Base-by-base conservation (phyloP, 208 protist species). In the Leishmania amazonensis region DNA sequence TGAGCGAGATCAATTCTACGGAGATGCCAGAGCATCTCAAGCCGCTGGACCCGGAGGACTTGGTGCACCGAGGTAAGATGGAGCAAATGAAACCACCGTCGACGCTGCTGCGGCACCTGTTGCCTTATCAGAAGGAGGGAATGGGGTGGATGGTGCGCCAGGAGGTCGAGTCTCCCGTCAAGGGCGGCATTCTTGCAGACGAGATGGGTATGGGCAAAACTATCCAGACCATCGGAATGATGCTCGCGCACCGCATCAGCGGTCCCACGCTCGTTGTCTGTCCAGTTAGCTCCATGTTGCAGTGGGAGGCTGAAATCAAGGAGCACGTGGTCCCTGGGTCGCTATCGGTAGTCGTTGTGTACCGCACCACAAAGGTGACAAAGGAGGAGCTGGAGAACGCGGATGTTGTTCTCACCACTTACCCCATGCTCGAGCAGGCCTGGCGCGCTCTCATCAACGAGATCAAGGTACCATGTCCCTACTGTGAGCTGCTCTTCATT, bases 141-240 rank as follows among this genome's bases (percentile, higher is more conserved):
- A 80, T 97, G 19, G 89, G 91, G 40, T 98, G 96, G 95, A 94
- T 98, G 91, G 77, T 95, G 47, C 73, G 81, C 35, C 94, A 97
- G 80, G 96, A 98, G 78, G 51, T 57, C 13, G 80, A 89, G 28
- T 90, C 84, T 38, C 80, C 89, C 19, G 60, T 92, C 35, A 95
- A 92, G 58, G 94, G 96, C 71, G 97, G 98, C 31, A 99, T 99
- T 85, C 87, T 99, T 24, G 99, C 99, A 1, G 99, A 99, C 91
- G 99, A 99, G 84, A 99, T 99, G 99, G 95, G 99, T 79, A 94
- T 99, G 82, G 98, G 99, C 53, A 99, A 99, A 87, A 99, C 98
- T 0, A 96, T 99, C 53, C 97, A 99, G 86, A 99, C 98, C 49
- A 99, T 99, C 76, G 84, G 95, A 53, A 78, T 98, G 67, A 83